Evolutionary conservation across 1,284 basidiomycete genomes (phyloP).

Genomic region (Leccinum huronense): DNA sequence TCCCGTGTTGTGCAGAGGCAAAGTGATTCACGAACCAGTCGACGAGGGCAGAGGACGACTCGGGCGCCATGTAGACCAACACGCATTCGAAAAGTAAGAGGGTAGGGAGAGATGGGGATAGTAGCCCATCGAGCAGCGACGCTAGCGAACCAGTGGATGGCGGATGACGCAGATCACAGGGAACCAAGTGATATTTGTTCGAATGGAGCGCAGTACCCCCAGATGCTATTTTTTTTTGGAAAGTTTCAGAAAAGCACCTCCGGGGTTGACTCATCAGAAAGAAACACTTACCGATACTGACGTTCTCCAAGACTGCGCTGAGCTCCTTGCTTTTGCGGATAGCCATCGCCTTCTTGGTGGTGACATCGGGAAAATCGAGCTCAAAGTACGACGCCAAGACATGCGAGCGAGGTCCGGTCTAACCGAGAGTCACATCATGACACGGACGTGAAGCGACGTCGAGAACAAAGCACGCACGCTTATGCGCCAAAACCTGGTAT

Average conservation of each 20-base stretch:
- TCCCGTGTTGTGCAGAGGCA: slow-evolving; percentile 12
- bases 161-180: slow-evolving; percentile 68
- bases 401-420: slow-evolving; percentile 54
- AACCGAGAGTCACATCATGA: slow-evolving; percentile 26
- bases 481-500: slow-evolving; percentile 76
- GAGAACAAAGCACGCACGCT: slow-evolving; percentile 54
- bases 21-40: slow-evolving; percentile 73
- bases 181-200: slow-evolving; percentile 68
- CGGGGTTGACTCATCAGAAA: neutral
- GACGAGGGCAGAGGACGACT: slow-evolving; percentile 59
- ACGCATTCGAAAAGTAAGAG: slow-evolving; percentile 90
- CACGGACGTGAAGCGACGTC: slow-evolving; percentile 1
- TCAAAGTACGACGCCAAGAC: slow-evolving; percentile 72
- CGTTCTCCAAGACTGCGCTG: slow-evolving; percentile 44
- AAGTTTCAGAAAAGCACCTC: slow-evolving; percentile 11
- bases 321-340: slow-evolving; percentile 73
- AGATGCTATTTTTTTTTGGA: slow-evolving; percentile 36
- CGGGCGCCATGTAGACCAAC: slow-evolving; percentile 80
- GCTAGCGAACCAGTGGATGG: slow-evolving; percentile 43
- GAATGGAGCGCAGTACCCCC: slow-evolving; percentile 72
- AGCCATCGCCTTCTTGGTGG: slow-evolving; percentile 78
- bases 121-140: slow-evolving; percentile 39
- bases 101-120: slow-evolving; percentile 72
- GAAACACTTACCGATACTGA: slow-evolving; percentile 42
- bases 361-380: slow-evolving; percentile 86